Conservation (phyloP, 306 rosid genomes). For the Abrus precatorius region DNA sequence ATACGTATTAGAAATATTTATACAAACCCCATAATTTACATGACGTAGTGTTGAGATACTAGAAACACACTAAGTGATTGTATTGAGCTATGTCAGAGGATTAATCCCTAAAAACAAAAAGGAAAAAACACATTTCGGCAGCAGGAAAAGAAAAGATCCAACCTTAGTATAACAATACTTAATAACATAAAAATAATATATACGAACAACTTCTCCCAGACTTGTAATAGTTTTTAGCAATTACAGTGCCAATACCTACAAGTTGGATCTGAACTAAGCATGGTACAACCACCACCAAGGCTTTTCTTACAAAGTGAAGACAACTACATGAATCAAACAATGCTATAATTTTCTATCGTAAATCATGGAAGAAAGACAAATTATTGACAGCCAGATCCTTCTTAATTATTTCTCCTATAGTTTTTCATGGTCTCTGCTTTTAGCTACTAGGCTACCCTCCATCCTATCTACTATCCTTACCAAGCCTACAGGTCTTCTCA, state of each 20-base stretch:
- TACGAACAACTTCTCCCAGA: not conserved
- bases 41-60: not conserved
- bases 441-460: no score
- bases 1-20: not conserved
- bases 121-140: not conserved
- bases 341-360: no score
- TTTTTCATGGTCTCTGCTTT: no score
- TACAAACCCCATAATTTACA: not conserved
- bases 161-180: not conserved
- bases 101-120: not conserved
- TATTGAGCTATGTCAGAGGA: not conserved
- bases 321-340: no score
- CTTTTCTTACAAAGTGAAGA: no score
- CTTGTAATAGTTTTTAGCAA: not conserved
- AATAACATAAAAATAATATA: not conserved
- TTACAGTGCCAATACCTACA: not conserved
- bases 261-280: slow-evolving; percentile 4
- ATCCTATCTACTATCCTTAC: no score
- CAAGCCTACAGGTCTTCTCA: no score
- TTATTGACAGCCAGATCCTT: no score
- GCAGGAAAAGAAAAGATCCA: not conserved
- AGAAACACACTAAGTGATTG: not conserved
- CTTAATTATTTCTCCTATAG: no score
- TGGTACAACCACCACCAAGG: no score
- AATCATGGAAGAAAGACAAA: no score